Evolutionary conservation across 176 grass and related monocot genomes (phyloP).

Genomic region (Coix lacrymajobi): DNA sequence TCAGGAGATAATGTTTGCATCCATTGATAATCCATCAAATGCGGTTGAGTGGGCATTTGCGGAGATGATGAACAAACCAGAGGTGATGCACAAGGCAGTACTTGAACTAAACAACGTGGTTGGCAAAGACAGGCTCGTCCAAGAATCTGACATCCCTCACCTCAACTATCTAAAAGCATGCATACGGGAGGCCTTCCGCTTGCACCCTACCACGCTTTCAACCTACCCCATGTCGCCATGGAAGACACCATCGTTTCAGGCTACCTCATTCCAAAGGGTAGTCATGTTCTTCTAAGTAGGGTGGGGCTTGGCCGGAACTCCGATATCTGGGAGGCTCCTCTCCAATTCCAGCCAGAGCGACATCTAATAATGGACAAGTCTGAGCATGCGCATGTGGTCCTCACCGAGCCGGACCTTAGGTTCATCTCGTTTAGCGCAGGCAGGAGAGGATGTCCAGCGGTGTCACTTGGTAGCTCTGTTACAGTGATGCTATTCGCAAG

Average conservation of each 20-base stretch:
- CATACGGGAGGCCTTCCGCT: slow-evolving; percentile 4
- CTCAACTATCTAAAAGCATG: slow-evolving; percentile 32
- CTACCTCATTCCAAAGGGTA: slow-evolving; percentile 40
- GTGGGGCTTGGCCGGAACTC: slow-evolving; percentile 21
- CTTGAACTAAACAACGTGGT: not conserved
- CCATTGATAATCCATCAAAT: slow-evolving; percentile 17
- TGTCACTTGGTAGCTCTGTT: not conserved
- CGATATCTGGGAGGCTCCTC: not conserved
- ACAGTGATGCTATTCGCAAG: no score
- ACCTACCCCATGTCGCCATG: no score
- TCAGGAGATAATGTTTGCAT: slow-evolving; percentile 17
- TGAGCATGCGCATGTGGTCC: no score
- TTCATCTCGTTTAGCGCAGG: slow-evolving; percentile 34
- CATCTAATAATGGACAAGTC: not conserved
- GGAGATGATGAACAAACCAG: slow-evolving; percentile 17
- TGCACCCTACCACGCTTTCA: slow-evolving; percentile 29
- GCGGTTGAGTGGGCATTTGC: slow-evolving; percentile 25
- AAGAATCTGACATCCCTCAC: slow-evolving; percentile 13
- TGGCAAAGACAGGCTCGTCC: no score
- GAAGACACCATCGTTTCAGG: not conserved
- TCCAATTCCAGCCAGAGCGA: slow-evolving; percentile 14
- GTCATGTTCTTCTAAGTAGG: slow-evolving; percentile 1
- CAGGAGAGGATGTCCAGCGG: slow-evolving; percentile 20
- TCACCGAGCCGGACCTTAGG: slow-evolving; percentile 12
- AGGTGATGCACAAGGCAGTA: not conserved